Evolutionary conservation across 805 yeast species (phyloP).

Genomic region (Saccharomycopsis babjevae): DNA sequence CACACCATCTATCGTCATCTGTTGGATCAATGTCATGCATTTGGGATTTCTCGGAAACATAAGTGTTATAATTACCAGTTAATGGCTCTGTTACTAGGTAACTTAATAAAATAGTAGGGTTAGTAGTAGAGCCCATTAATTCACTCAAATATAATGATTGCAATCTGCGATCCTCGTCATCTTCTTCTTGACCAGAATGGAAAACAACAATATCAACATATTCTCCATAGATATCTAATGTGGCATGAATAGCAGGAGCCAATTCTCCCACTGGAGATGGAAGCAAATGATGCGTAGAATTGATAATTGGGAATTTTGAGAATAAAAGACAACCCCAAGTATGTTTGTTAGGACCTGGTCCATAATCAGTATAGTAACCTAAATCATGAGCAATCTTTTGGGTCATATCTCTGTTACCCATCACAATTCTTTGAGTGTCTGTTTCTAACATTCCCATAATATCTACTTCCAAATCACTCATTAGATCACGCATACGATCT

Average conservation of each 20-base stretch:
- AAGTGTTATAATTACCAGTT: conserved; percentile 85
- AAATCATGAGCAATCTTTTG: conserved; percentile 86
- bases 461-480: conserved; percentile 80
- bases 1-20: conserved; percentile 98
- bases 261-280: conserved; percentile 98
- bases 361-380: conserved; percentile 91
- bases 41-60: conserved; percentile 73
- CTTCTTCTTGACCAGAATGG: conserved; percentile 98
- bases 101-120: conserved; percentile 82
- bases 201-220: conserved; percentile 87
- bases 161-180: conserved; percentile 80
- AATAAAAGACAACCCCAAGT: conserved; percentile 95
- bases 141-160: conserved; percentile 70
- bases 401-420: conserved; percentile 92
- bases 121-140: conserved; percentile 70
- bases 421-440: conserved; percentile 86
- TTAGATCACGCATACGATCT: conserved; percentile 74
- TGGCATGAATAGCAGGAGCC: conserved; percentile 97
- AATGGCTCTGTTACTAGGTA: conserved; percentile 83
- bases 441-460: conserved; percentile 85
- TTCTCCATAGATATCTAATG: conserved; percentile 82
- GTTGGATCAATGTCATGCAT: conserved; percentile 90
- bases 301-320: conserved; percentile 87
- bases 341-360: conserved; percentile 96
- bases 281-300: conserved; percentile 80